phyloP scores from a whole-genome alignment of 2,329 filamentous ascomycete genomes.

The Trichoderma guizhouense region DNA sequence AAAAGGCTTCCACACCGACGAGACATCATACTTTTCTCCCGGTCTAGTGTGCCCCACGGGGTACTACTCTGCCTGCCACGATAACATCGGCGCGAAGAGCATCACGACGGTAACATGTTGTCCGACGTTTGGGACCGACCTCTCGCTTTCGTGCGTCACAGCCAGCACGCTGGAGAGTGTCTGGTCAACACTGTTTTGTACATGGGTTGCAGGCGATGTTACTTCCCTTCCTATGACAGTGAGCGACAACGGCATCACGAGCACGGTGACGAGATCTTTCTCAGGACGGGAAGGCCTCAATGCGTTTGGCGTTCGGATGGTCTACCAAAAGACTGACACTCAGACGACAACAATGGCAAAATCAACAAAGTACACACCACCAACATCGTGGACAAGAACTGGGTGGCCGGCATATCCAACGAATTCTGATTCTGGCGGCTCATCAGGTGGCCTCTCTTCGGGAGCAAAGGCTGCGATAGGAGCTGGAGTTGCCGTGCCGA shows the following conservation, averaged over 20 bases:
- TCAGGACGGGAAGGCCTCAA: slow-evolving; percentile 29
- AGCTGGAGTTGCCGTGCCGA: slow-evolving; percentile 30
- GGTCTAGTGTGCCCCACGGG: slow-evolving; percentile 32
- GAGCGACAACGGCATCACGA: slow-evolving; percentile 24
- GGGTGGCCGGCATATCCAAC: neutral
- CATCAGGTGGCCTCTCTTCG: slow-evolving; percentile 21
- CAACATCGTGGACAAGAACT: slow-evolving; percentile 1
- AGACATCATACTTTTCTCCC: slow-evolving; percentile 31
- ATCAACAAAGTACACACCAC: neutral
- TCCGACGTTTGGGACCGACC: slow-evolving; percentile 25
- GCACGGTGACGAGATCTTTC: slow-evolving; percentile 24
- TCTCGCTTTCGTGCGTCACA: slow-evolving; percentile 30
- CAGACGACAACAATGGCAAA: slow-evolving; percentile 15
- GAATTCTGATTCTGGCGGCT: neutral
- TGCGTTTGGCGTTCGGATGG: slow-evolving; percentile 36
- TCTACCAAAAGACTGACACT: slow-evolving; percentile 32
- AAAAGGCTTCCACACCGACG: slow-evolving; percentile 25
- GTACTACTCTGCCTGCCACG: slow-evolving; percentile 31
- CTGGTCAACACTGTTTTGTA: slow-evolving; percentile 32
- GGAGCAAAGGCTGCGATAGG: slow-evolving; percentile 30
- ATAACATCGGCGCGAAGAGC: slow-evolving; percentile 25
- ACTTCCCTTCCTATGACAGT: slow-evolving; percentile 28
- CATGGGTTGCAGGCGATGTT: slow-evolving; percentile 29
- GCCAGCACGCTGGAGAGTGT: slow-evolving; percentile 22
- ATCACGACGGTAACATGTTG: slow-evolving; percentile 37